These are phyloP conservation scores for Solanum tacnaense DNA, from an alignment of 257 asterid species.

Conservation along the genomic window DNA sequence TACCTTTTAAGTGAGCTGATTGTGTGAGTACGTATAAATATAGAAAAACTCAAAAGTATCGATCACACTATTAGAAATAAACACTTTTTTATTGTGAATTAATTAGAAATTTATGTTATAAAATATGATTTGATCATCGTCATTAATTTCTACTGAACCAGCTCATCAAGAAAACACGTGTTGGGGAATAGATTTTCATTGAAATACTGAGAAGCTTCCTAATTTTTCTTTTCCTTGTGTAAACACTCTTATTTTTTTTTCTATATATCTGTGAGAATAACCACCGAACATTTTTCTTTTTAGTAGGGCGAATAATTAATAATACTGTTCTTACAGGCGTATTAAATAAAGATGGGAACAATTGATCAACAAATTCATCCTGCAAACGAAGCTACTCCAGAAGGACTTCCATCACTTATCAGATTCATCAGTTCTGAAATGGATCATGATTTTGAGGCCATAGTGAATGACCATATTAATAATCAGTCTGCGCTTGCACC, in stretches of 20 bases:
- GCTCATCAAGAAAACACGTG: fast-evolving
- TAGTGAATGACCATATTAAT: background rate
- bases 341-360: constrained; percentile 16
- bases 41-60: background rate
- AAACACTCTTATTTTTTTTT: too few relatives aligned
- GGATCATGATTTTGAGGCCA: constrained; percentile 45
- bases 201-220: background rate
- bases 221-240: background rate
- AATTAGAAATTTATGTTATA: background rate
- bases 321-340: background rate
- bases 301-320: background rate
- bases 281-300: too few relatives aligned
- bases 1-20: background rate
- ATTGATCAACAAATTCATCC: background rate
- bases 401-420: constrained; percentile 39
- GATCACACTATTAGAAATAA: background rate
- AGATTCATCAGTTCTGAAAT: constrained; percentile 30
- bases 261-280: too few relatives aligned
- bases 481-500: background rate
- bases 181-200: background rate
- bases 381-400: constrained; percentile 2
- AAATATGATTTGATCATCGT: fast-evolving
- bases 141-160: background rate
- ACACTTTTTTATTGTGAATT: background rate
- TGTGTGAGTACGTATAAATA: background rate